Evolutionary conservation across 2,329 filamentous ascomycete species (phyloP).

Genomic region (Apiospora rasikravindrae): DNA sequence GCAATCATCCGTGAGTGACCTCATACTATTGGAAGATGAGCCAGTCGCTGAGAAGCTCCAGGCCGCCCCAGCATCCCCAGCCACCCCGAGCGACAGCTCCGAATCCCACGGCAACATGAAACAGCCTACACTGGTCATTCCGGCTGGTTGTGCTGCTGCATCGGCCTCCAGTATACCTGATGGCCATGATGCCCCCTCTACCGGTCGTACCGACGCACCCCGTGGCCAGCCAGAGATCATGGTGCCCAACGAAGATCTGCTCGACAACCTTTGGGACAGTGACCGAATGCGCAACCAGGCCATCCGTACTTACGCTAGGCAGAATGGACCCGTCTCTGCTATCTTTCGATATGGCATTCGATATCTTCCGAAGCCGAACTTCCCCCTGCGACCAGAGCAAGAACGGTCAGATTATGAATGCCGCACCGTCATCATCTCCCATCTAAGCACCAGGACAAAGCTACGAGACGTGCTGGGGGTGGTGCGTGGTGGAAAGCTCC

Average conservation of each 20-base stretch:
- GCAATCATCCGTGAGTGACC: background rate
- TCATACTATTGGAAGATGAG: background rate
- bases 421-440: slow-evolving; percentile 18
- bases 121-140: background rate
- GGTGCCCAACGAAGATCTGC: slow-evolving; percentile 19
- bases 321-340: background rate
- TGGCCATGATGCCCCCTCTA: background rate
- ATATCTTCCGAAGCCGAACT: slow-evolving; percentile 2
- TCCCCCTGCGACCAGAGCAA: background rate
- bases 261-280: slow-evolving; percentile 6
- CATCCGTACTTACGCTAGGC: background rate
- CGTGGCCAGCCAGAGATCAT: background rate
- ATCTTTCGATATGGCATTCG: slow-evolving; percentile 20
- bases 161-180: background rate
- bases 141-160: background rate
- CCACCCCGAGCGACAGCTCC: background rate
- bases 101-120: background rate
- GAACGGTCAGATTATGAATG: slow-evolving; percentile 17
- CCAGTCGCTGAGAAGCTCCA: background rate
- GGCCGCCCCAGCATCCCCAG: background rate
- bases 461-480: slow-evolving; percentile 15
- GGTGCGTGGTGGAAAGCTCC: slow-evolving; percentile 22
- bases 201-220: background rate
- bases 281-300: background rate
- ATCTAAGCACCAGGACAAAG: background rate